These are phyloP conservation scores for Fistulinella cinereoalba DNA, from an alignment of 1,284 basidiomycete genomes.

Conservation along the genomic window DNA sequence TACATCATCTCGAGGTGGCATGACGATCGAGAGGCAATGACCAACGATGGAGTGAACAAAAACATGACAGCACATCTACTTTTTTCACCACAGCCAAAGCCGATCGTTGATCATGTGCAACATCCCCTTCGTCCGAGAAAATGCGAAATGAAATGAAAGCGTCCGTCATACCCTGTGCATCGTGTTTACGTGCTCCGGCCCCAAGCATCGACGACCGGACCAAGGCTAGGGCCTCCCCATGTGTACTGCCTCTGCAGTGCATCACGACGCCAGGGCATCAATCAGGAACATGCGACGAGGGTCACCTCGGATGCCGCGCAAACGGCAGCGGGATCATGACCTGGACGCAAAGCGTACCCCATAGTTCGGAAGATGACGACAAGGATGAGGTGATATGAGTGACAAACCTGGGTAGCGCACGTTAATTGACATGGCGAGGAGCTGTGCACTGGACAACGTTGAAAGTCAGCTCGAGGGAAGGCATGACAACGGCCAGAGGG, in stretches of 20 bases:
- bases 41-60: background rate
- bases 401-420: constrained; percentile 6
- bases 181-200: constrained; percentile 16
- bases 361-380: constrained; percentile 15
- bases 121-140: background rate
- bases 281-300: constrained; percentile 25
- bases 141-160: background rate
- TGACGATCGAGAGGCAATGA: constrained; percentile 1
- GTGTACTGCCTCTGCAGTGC: constrained; percentile 24
- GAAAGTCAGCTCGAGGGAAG: too few species aligned
- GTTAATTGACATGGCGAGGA: constrained; percentile 10
- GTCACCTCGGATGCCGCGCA: constrained; percentile 35
- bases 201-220: background rate
- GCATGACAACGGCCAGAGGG: constrained; percentile 9
- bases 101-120: background rate
- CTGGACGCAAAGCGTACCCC: constrained; percentile 1
- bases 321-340: constrained; percentile 2
- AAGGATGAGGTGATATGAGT: constrained; percentile 28
- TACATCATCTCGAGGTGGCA: constrained; percentile 10
- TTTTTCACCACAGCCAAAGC: background rate
- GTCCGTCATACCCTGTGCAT: background rate
- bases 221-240: constrained; percentile 8
- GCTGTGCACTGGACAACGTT: too few species aligned
- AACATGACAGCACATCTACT: background rate
- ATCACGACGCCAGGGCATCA: constrained; percentile 25